Evolutionary conservation across 305 asterid species (phyloP).

Genomic region (Fraxinus ornus): DNA sequence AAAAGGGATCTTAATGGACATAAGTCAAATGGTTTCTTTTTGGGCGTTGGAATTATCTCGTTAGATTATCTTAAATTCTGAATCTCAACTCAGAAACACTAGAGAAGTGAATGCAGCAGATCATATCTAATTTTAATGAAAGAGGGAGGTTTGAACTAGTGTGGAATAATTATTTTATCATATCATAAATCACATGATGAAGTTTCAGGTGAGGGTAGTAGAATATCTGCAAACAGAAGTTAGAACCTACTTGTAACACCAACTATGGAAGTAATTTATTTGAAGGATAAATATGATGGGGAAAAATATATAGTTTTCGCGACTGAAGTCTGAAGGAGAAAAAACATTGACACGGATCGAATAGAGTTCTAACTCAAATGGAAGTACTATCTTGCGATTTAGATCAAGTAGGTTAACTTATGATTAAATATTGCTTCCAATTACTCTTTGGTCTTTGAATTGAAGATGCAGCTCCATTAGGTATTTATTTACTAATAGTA

Average conservation of each 20-base stretch:
- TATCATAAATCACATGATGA: background rate
- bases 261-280: background rate
- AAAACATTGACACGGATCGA: background rate
- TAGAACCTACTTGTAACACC: background rate
- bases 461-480: background rate
- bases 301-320: background rate
- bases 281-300: background rate
- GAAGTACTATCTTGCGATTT: background rate
- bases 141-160: background rate
- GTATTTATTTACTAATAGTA: background rate
- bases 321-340: background rate
- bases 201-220: background rate
- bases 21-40: background rate
- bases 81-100: background rate
- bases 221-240: background rate
- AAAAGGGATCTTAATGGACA: background rate
- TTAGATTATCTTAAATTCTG: background rate
- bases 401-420: background rate
- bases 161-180: background rate
- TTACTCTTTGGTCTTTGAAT: background rate
- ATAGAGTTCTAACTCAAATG: background rate
- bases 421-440: background rate
- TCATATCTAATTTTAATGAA: background rate
- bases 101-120: background rate
- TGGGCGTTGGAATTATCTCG: background rate